phyloP scores from a whole-genome alignment of 768 basidiomycete genomes.

The Boletus vinaceobasis region DNA sequence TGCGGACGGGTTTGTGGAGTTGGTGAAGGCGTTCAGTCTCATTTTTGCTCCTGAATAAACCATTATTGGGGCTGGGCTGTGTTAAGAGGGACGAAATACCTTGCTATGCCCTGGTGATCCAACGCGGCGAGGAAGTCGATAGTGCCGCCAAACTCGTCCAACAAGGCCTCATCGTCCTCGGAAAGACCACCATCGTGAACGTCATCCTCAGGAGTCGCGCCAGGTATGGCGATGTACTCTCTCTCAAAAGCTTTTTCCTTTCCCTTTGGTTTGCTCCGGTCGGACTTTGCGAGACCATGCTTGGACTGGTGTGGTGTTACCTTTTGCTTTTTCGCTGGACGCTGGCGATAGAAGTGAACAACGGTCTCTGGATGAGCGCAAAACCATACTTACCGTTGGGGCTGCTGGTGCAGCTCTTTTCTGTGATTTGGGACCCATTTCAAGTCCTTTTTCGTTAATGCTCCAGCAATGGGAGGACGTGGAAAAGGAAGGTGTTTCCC shows the following conservation, averaged over 20 bases:
- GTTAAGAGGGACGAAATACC: constrained; percentile 43
- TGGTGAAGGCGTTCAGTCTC: constrained; percentile 71
- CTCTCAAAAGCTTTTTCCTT: constrained; percentile 63
- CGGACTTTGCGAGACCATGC: constrained; percentile 15
- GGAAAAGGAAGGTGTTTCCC: constrained; percentile 25
- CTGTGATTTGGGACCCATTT: constrained; percentile 29
- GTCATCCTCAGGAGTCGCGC: not conserved
- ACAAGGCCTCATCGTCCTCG: constrained; percentile 66
- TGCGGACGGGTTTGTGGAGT: constrained; percentile 54
- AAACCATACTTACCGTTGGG: constrained; percentile 23
- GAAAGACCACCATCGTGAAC: constrained; percentile 45
- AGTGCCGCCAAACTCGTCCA: constrained; percentile 61
- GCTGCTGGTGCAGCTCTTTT: constrained; percentile 35
- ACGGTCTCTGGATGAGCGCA: not conserved
- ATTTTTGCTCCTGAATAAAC: constrained; percentile 68
- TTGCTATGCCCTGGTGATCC: constrained; percentile 76
- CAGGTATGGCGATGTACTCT: constrained; percentile 61
- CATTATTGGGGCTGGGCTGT: constrained; percentile 1
- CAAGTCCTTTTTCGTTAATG: not conserved
- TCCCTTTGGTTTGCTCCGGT: constrained; percentile 39
- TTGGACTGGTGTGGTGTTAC: constrained; percentile 31
- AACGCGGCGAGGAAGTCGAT: constrained; percentile 66
- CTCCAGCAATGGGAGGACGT: not conserved
- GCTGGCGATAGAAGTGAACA: constrained; percentile 23
- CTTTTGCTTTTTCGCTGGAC: constrained; percentile 62